These are phyloP conservation scores for Vigna angularis DNA, from an alignment of 306 rosid genomes.

Conservation along the genomic window DNA sequence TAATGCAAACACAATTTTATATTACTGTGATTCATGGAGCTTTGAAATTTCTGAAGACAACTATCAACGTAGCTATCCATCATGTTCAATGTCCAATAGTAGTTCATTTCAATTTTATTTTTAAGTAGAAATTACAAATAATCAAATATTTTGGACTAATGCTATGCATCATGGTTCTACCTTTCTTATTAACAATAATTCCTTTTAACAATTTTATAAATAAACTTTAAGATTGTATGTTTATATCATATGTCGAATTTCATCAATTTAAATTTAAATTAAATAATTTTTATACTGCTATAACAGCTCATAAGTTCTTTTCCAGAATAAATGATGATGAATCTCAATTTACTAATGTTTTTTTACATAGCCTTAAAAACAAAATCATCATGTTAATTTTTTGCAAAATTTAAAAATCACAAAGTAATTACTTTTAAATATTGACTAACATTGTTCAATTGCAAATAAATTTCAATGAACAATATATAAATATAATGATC, in stretches of 20 bases:
- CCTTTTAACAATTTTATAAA: background rate
- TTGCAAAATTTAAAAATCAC: background rate
- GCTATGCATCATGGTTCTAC: background rate
- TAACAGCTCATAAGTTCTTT: background rate
- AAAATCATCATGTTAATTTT: background rate
- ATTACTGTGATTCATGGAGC: background rate
- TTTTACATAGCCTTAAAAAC: background rate
- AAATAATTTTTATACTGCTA: background rate
- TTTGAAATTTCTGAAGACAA: background rate
- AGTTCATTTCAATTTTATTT: background rate
- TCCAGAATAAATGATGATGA: background rate
- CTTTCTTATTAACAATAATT: background rate
- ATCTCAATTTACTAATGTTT: background rate
- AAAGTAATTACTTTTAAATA: background rate
- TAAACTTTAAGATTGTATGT: background rate
- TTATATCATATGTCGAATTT: background rate
- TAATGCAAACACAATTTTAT: background rate
- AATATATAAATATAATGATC: background rate
- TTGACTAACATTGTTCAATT: conserved; percentile 5
- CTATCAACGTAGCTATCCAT: background rate
- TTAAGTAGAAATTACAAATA: background rate
- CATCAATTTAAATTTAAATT: background rate
- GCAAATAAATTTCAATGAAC: background rate
- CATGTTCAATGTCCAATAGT: background rate
- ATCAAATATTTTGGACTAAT: background rate